Conservation (phyloP, 441 rosid genomes). For the Bocquillonia castaneifolia region DNA sequence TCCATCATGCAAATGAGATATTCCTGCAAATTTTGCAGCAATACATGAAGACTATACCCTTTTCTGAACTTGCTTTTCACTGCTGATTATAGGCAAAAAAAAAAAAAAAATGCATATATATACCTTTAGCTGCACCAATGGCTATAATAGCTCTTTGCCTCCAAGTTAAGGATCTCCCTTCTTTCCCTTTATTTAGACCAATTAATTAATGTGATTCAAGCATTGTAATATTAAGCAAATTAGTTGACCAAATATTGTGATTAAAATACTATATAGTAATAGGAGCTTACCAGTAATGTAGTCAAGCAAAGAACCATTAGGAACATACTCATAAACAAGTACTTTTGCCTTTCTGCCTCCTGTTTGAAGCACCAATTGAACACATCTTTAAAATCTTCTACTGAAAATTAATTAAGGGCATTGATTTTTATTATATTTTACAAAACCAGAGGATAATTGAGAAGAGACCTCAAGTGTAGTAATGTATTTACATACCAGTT, state of each 20-base stretch:
- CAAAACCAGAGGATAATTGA: background rate
- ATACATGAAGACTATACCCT: background rate
- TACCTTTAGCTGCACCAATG: conserved; percentile 64
- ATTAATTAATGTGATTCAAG: conserved; percentile 8
- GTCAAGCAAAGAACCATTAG: conserved; percentile 57
- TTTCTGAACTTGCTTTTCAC: background rate
- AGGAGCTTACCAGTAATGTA: conserved; percentile 41
- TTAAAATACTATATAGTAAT: background rate
- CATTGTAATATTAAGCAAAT: background rate
- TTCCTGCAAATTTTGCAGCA: conserved; percentile 32
- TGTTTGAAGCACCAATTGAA: conserved; percentile 21
- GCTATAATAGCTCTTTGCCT: conserved; percentile 55
- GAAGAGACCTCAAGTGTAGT: background rate
- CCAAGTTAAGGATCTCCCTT: conserved; percentile 46
- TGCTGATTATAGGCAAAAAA: background rate
- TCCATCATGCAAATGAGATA: conserved; percentile 55
- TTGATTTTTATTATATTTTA: background rate
- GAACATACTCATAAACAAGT: conserved; percentile 51
- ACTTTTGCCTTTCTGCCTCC: conserved; percentile 40
- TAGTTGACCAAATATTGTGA: background rate
- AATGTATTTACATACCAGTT: conserved; percentile 30
- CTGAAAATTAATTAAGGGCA: background rate
- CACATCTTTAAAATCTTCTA: background rate
- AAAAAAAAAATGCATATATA: too few species aligned
- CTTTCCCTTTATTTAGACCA: conserved; percentile 34